Evolutionary conservation across 495 filamentous ascomycete species (phyloP), one percentile per base, ranked within the genome.

Genomic region (Penicillium maclennaniae): DNA sequence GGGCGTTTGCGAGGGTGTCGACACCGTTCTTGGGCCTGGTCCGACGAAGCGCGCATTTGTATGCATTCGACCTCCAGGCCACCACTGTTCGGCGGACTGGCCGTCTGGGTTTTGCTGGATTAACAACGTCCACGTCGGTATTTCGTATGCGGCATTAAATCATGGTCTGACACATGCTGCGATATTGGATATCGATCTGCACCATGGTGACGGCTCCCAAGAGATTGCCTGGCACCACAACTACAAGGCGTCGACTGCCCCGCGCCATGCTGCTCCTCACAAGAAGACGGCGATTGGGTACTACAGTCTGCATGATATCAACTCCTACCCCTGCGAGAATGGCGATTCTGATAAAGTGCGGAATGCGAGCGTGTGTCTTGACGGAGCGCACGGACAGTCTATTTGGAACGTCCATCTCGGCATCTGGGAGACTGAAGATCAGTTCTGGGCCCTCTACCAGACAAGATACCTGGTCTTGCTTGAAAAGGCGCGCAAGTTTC

Each of bases 81-180:
- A 98, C 60, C 93, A 98, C 65, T 98, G 93, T 69, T 93, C 92
- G 5, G 83, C 90, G 4, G 79, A 83, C 37, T 82, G 85, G 51
- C 93, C 93, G 0, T 96, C 91, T 1, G 93, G 93, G 1, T 98
- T 98, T 68, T 98, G 93, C 71, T 98, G 93, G 93, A 69, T 98
- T 49, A 98, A 98, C 68, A 98, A 98, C 65, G 90, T 97, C 7
- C 92, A 97, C 64, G 90, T 97, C 28, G 95, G 93, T 0, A 95
- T 97, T 52, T 88, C 92, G 59, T 87, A 97, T 62, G 93, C 86
- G 10, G 84, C 87, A 5, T 79, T 88, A 51, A 81, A 78, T 44
- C 84, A 96, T 62, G 92, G 88, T 7, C 67, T 97, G 38, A 97
- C 91, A 0, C 93, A 97, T 67, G 92, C 91, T 0, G 93, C 91